Conservation (phyloP, 2,329 filamentous ascomycete genomes). For the Aureobasidium sp. region DNA sequence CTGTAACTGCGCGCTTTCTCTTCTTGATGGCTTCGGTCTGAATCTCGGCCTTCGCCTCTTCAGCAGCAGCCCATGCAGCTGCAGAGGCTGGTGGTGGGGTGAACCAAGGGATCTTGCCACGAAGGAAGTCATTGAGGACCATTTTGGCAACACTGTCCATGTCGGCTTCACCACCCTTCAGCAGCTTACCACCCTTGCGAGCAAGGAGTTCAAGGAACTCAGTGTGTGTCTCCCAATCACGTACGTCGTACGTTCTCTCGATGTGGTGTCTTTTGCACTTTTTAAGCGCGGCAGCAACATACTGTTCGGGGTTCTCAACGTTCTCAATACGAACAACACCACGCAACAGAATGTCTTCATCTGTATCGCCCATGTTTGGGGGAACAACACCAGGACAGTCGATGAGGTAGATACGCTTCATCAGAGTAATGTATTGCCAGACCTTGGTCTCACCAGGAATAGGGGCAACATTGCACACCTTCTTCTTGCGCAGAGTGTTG, state of each 20-base stretch:
- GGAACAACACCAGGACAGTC: slow-evolving; percentile 96
- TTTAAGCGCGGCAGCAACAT: slow-evolving; percentile 74
- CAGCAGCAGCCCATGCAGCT: slow-evolving; percentile 42
- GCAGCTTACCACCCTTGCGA: slow-evolving; percentile 74
- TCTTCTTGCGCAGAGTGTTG: slow-evolving; percentile 90
- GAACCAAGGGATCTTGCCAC: slow-evolving; percentile 96
- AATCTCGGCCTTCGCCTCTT: slow-evolving; percentile 64
- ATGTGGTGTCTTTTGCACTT: slow-evolving; percentile 82
- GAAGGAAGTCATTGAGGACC: slow-evolving; percentile 91
- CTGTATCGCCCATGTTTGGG: slow-evolving; percentile 73
- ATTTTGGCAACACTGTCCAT: slow-evolving; percentile 93
- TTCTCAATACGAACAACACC: slow-evolving; percentile 94
- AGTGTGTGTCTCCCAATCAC: slow-evolving; percentile 66
- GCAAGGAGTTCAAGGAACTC: slow-evolving; percentile 84
- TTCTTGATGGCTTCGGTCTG: slow-evolving; percentile 76
- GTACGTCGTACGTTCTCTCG: slow-evolving; percentile 86
- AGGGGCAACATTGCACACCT: slow-evolving; percentile 85
- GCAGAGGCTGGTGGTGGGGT: slow-evolving; percentile 59
- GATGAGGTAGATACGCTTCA: slow-evolving; percentile 91
- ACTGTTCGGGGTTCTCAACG: slow-evolving; percentile 92
- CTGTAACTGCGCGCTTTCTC: slow-evolving; percentile 54
- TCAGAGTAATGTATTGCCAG: slow-evolving; percentile 94
- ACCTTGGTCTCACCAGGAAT: slow-evolving; percentile 97
- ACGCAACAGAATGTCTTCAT: slow-evolving; percentile 79
- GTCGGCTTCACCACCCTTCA: slow-evolving; percentile 92